Evolutionary conservation across 345 rosid species (phyloP).

Genomic region (Eucalyptus curtisii): DNA sequence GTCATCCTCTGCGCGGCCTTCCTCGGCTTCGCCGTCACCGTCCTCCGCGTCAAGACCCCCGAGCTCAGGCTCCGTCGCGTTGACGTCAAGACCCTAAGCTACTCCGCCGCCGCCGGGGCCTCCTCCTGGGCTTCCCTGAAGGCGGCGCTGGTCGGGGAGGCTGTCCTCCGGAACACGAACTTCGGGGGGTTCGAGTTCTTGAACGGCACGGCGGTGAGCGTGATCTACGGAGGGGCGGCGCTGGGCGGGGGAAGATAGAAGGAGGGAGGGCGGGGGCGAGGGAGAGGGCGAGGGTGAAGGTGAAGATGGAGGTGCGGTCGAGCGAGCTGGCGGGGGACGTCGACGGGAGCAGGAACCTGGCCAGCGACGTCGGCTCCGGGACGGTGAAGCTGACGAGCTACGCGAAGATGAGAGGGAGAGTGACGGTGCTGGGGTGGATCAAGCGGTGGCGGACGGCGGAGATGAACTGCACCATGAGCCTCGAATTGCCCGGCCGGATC

Average conservation of each 20-base stretch:
- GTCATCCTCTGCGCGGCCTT: slow-evolving; percentile 13
- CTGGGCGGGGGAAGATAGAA: slow-evolving; percentile 16
- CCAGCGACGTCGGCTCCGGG: slow-evolving; percentile 21
- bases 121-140: slow-evolving; percentile 12
- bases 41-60: slow-evolving; percentile 24
- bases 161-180: slow-evolving; percentile 29
- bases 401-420: slow-evolving; percentile 28
- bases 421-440: slow-evolving; percentile 6
- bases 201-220: not conserved
- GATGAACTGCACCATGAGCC: slow-evolving; percentile 25
- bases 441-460: slow-evolving; percentile 16
- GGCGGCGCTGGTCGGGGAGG: slow-evolving; percentile 17
- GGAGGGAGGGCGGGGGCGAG: slow-evolving; percentile 19
- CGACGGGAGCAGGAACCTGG: not conserved
- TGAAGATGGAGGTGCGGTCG: slow-evolving; percentile 21
- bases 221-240: slow-evolving; percentile 7
- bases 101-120: not conserved
- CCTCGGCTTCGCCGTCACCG: slow-evolving; percentile 12
- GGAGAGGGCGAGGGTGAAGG: slow-evolving; percentile 13
- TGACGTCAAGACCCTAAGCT: not conserved
- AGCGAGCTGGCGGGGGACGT: not conserved
- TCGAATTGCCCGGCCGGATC: slow-evolving; percentile 3
- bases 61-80: slow-evolving; percentile 1
- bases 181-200: slow-evolving; percentile 29
- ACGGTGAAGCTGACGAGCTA: slow-evolving; percentile 19